phyloP scores from a whole-genome alignment of 306 rosid species.

The Inga leiocalycina region DNA sequence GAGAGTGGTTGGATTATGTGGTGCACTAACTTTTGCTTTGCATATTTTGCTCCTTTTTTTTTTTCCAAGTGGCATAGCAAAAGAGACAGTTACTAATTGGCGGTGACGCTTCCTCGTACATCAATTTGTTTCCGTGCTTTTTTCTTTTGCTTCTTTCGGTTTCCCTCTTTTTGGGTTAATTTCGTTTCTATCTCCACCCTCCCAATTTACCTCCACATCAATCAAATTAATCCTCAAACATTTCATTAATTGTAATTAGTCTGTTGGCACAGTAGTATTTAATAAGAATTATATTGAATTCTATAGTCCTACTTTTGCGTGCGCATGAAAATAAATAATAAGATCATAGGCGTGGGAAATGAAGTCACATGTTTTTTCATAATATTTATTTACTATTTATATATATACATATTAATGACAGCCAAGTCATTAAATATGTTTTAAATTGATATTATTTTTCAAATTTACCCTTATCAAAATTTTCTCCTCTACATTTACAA shows the following conservation, averaged over 20 bases:
- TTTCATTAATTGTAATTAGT: not conserved
- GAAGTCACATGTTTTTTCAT: too few relatives aligned
- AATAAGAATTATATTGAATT: not conserved
- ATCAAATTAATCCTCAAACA: not conserved
- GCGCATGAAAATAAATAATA: not conserved
- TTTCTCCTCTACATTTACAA: too few relatives aligned
- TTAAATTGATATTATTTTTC: too few relatives aligned
- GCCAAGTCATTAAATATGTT: too few relatives aligned
- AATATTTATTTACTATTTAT: not conserved
- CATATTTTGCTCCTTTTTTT: conserved; percentile 40
- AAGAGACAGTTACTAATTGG: conserved; percentile 53
- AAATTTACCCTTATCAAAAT: too few relatives aligned
- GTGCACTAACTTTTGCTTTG: conserved; percentile 48
- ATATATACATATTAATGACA: too few relatives aligned
- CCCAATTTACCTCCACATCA: not conserved
- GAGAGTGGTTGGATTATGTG: conserved; percentile 16
- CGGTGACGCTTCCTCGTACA: conserved; percentile 73
- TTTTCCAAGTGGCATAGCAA: conserved; percentile 44
- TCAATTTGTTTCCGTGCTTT: conserved; percentile 40
- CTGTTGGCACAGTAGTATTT: not conserved
- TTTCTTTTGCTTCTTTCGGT: conserved; percentile 20
- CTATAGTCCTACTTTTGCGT: not conserved
- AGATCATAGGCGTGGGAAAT: not conserved
- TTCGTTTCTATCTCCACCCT: not conserved
- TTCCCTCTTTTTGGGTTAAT: not conserved